phyloP scores from a whole-genome alignment of 768 basidiomycete species.

The Clitopilus hobsonii region DNA sequence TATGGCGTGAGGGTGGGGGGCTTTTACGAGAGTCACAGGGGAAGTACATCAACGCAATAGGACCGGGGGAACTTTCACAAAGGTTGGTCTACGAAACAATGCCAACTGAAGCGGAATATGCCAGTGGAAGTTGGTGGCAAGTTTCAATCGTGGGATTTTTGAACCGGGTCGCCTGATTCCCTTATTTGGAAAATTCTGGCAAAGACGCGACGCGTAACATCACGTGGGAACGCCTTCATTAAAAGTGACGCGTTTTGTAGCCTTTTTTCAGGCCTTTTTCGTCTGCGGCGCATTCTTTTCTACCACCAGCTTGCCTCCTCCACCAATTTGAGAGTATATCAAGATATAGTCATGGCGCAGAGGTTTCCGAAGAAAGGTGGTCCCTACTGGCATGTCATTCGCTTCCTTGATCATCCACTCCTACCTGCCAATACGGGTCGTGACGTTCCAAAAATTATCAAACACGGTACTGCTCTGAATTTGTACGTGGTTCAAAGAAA shows the following conservation, averaged over 20 bases:
- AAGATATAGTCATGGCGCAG: background rate
- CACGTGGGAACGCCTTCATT: background rate
- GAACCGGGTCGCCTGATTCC: background rate
- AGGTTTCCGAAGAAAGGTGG: background rate
- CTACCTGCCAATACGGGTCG: background rate
- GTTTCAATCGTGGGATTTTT: no score
- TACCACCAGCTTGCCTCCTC: background rate
- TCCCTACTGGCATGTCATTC: background rate
- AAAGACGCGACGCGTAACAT: constrained; percentile 39
- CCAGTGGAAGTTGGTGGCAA: constrained; percentile 3
- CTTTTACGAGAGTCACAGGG: no score
- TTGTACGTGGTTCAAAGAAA: background rate
- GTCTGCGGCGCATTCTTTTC: background rate
- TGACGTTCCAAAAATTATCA: background rate
- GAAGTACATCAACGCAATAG: no score
- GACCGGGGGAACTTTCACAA: no score
- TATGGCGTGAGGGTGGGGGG: no score
- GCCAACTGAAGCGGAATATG: no score
- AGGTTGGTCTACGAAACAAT: no score
- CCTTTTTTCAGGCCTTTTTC: no score
- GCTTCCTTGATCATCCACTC: background rate
- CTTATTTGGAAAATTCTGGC: constrained; percentile 11
- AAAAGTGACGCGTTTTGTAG: background rate
- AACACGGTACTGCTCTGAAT: background rate
- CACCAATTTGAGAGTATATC: background rate